These are phyloP conservation scores for Linnemannia hyalina DNA, from an alignment of 192 early-diverging fungal genomes.

Conservation along the genomic window DNA sequence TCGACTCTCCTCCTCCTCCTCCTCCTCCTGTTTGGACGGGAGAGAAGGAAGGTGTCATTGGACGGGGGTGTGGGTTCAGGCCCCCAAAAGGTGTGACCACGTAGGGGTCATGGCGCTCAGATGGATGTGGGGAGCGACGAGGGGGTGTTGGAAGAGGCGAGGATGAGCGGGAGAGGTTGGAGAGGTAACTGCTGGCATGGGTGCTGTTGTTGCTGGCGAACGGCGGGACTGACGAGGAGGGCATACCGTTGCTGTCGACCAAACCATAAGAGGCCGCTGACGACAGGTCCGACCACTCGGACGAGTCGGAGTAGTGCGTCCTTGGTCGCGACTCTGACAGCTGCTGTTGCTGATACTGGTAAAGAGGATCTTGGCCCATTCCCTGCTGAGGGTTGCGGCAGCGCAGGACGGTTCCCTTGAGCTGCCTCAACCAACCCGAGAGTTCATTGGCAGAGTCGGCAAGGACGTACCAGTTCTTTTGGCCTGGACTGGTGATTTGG, in stretches of 20 bases:
- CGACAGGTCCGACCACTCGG: conserved; percentile 44
- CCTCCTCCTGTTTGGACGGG: neutral
- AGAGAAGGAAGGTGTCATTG: conserved; percentile 3
- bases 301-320: conserved; percentile 44
- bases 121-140: conserved; percentile 22
- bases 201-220: conserved; percentile 6
- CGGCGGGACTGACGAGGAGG: conserved; percentile 8
- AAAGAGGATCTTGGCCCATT: neutral
- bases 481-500: conserved; percentile 50
- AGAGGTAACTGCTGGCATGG: conserved; percentile 9
- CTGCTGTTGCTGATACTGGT: neutral
- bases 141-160: conserved; percentile 33
- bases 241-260: neutral
- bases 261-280: conserved; percentile 3
- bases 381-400: conserved; percentile 8
- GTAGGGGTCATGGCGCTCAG: conserved; percentile 22
- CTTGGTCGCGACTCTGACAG: conserved; percentile 12
- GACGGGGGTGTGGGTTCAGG: conserved; percentile 4
- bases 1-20: neutral
- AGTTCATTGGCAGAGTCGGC: conserved; percentile 57
- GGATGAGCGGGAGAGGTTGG: neutral
- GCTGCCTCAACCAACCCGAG: conserved; percentile 52
- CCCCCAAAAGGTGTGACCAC: conserved; percentile 9
- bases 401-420: conserved; percentile 53
- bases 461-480: conserved; percentile 59